Evolutionary conservation across 169 alveolate genomes (phyloP).

Genomic region (Plasmodium billcollinsi): DNA sequence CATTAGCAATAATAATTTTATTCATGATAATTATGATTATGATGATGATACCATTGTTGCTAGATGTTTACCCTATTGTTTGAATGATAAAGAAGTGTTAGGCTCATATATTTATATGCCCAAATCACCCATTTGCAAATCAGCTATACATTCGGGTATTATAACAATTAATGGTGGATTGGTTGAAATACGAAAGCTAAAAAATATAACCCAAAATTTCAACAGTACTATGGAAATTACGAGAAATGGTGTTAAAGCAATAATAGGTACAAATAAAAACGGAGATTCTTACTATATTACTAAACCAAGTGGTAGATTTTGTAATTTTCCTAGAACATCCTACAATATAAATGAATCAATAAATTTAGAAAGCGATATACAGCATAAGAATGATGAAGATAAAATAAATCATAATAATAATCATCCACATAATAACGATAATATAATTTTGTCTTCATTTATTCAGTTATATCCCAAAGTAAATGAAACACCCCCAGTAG

Average conservation of each 20-base stretch:
- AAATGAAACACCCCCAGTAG: slow-evolving; percentile 36
- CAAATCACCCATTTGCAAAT: slow-evolving; percentile 80
- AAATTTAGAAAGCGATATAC: slow-evolving; percentile 9
- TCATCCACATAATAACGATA: neutral
- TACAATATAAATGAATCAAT: slow-evolving; percentile 30
- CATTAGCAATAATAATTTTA: no score
- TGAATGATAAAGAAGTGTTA: slow-evolving; percentile 35
- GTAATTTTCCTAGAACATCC: slow-evolving; percentile 66
- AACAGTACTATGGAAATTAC: slow-evolving; percentile 33
- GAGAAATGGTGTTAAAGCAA: slow-evolving; percentile 52
- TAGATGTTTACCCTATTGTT: slow-evolving; percentile 63
- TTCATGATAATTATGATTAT: neutral
- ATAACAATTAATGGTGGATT: slow-evolving; percentile 78
- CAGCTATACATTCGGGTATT: slow-evolving; percentile 83
- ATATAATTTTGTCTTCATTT: slow-evolving; percentile 15
- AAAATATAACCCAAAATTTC: slow-evolving; percentile 50
- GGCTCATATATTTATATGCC: slow-evolving; percentile 81
- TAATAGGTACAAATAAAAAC: slow-evolving; percentile 17
- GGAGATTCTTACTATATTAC: slow-evolving; percentile 60
- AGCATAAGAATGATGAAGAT: no score
- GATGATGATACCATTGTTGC: slow-evolving; percentile 13
- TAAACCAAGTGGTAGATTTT: slow-evolving; percentile 50
- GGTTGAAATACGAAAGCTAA: slow-evolving; percentile 47
- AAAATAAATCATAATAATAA: no score
- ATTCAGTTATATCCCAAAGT: slow-evolving; percentile 48